phyloP scores from a whole-genome alignment of 2,329 filamentous ascomycete genomes.

The Scopulariopsis brevicaulis region DNA sequence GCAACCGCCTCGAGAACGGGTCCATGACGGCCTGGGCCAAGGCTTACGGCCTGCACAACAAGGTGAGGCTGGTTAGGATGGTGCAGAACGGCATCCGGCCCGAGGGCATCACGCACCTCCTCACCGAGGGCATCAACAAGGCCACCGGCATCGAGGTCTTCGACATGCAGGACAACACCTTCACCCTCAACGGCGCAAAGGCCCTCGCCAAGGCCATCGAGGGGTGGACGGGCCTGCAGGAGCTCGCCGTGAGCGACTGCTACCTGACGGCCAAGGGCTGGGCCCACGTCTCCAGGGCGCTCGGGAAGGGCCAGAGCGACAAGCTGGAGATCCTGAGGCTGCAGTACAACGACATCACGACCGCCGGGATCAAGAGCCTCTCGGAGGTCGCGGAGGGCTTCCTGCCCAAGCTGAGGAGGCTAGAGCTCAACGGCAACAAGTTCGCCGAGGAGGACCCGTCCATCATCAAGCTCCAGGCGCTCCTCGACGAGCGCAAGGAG shows the following conservation, averaged over 20 bases:
- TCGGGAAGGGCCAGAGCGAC: conserved; percentile 64
- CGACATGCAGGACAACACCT: conserved; percentile 96
- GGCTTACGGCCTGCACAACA: conserved; percentile 70
- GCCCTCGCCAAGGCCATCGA: conserved; percentile 66
- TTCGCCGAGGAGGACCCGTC: conserved; percentile 76
- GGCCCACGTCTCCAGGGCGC: conserved; percentile 58
- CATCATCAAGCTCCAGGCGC: conserved; percentile 54
- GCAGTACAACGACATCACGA: conserved; percentile 90
- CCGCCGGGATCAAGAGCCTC: conserved; percentile 60
- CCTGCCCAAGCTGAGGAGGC: conserved; percentile 67
- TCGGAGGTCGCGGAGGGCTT: conserved; percentile 53
- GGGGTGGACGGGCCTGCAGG: conserved; percentile 64
- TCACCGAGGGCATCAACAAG: conserved; percentile 67
- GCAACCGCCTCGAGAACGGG: conserved; percentile 90
- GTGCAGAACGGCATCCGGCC: conserved; percentile 95
- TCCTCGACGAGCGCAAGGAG: conserved; percentile 71
- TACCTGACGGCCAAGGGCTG: conserved; percentile 70
- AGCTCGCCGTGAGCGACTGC: conserved; percentile 84
- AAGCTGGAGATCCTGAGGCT: conserved; percentile 73
- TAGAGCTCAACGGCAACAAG: conserved; percentile 95
- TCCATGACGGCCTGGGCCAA: conserved; percentile 94
- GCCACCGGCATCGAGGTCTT: conserved; percentile 60
- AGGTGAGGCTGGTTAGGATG: conserved; percentile 85
- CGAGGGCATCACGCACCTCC: conserved; percentile 75
- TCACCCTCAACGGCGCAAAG: conserved; percentile 68